These are phyloP conservation scores for Calocybe indica DNA, from an alignment of 768 basidiomycete genomes.

Conservation along the genomic window DNA sequence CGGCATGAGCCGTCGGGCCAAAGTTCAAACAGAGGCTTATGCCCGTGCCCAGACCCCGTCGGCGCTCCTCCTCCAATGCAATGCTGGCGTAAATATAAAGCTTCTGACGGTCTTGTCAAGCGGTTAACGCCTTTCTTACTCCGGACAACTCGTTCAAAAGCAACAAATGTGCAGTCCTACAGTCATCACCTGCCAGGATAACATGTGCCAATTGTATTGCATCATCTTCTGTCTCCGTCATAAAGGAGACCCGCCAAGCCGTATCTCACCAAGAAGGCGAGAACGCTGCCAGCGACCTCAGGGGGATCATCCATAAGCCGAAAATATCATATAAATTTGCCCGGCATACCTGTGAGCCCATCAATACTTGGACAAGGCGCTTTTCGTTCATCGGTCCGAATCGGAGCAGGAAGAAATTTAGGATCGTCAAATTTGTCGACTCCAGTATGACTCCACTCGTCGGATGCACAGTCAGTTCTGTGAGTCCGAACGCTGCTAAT, in stretches of 20 bases:
- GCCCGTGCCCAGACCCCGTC: constrained; percentile 9
- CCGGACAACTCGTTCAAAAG: too few species aligned
- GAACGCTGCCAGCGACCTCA: constrained; percentile 66
- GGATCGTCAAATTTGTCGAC: constrained; percentile 85
- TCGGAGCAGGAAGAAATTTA: constrained; percentile 78
- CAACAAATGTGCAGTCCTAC: too few species aligned
- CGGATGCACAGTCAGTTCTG: constrained; percentile 53
- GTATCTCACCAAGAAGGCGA: constrained; percentile 86
- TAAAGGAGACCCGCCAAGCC: constrained; percentile 87
- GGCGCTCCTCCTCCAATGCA: constrained; percentile 7
- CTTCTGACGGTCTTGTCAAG: too few species aligned
- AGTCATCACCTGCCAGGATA: too few species aligned
- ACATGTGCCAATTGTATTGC: too few species aligned
- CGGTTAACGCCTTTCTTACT: too few species aligned
- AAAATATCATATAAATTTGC: background rate
- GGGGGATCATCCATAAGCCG: background rate
- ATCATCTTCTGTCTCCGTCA: constrained; percentile 81
- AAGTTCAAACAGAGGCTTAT: constrained; percentile 1
- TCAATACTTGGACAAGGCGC: constrained; percentile 65
- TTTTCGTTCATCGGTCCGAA: constrained; percentile 86
- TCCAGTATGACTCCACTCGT: constrained; percentile 55
- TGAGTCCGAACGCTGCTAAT: constrained; percentile 59
- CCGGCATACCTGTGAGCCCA: constrained; percentile 60
- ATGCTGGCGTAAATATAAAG: too few species aligned
- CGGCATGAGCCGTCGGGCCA: constrained; percentile 7